Conservation (phyloP, 75 land plant species). For the Larix kaempferi region DNA sequence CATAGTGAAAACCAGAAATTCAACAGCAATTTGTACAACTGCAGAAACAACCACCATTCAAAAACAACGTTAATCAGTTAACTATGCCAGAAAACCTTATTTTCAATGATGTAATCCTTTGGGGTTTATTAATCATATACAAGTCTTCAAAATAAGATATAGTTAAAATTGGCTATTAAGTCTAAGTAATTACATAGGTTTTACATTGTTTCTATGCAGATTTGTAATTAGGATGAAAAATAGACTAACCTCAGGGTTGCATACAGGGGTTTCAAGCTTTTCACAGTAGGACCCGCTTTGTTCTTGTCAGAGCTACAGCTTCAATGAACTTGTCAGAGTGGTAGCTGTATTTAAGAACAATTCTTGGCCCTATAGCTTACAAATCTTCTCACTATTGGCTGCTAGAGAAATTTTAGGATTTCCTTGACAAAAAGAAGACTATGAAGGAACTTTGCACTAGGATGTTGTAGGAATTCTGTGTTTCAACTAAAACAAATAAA, state of each 20-base stretch:
- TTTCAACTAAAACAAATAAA: not conserved
- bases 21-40: too few relatives aligned
- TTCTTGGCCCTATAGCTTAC: not conserved
- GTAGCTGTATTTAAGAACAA: not conserved
- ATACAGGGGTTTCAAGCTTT: not conserved
- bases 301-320: not conserved
- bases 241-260: not conserved
- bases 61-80: too few relatives aligned
- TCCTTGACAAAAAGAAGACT: not conserved
- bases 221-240: not conserved
- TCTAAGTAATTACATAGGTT: not conserved
- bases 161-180: not conserved
- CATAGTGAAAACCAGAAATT: too few relatives aligned
- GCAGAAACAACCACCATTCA: too few relatives aligned
- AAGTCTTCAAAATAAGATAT: not conserved
- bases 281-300: not conserved
- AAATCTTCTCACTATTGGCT: not conserved
- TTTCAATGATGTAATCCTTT: not conserved
- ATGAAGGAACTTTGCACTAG: not conserved
- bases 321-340: not conserved
- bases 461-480: not conserved
- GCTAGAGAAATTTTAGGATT: not conserved
- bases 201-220: not conserved
- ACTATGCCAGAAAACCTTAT: not conserved
- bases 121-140: not conserved